Percentiles rank a stretch among this genome's conserved stretches.
These are phyloP conservation scores for Diplodia scrobiculata DNA, from an alignment of 2,329 filamentous ascomycete species.

Conservation along the genomic window DNA sequence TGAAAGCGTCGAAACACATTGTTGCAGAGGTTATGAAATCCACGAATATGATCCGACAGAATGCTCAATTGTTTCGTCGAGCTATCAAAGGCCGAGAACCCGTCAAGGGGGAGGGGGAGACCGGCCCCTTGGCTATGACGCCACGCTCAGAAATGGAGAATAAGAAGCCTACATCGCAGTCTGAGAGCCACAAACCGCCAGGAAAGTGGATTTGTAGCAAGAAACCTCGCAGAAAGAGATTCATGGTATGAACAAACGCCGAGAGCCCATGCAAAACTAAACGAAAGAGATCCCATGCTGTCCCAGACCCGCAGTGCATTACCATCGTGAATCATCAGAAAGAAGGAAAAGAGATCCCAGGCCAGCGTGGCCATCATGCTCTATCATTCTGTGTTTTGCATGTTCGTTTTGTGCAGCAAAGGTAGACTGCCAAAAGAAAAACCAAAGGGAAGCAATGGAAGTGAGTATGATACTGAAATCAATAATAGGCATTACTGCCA, in stretches of 20 bases:
- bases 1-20: not conserved
- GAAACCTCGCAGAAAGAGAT: not conserved
- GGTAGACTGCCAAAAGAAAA: not conserved
- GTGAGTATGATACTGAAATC: conserved; percentile 10
- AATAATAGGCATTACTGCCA: conserved; percentile 28
- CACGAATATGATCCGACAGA: not conserved
- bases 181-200: not conserved
- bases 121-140: not conserved
- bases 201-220: not conserved
- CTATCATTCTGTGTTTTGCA: conserved; percentile 19
- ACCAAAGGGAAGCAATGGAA: conserved; percentile 2
- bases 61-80: not conserved
- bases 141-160: conserved; percentile 14
- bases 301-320: not conserved
- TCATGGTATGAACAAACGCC: conserved; percentile 5
- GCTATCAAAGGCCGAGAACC: not conserved
- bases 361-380: conserved; percentile 15
- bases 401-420: not conserved
- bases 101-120: not conserved
- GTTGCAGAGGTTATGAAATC: not conserved
- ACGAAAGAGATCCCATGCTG: not conserved
- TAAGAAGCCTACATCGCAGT: not conserved
- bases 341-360: conserved; percentile 10
- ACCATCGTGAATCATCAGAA: conserved; percentile 12
- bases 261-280: conserved; percentile 16